These are phyloP conservation scores for Nicotiana paniculata DNA, from an alignment of 257 asterid genomes.

Conservation along the genomic window DNA sequence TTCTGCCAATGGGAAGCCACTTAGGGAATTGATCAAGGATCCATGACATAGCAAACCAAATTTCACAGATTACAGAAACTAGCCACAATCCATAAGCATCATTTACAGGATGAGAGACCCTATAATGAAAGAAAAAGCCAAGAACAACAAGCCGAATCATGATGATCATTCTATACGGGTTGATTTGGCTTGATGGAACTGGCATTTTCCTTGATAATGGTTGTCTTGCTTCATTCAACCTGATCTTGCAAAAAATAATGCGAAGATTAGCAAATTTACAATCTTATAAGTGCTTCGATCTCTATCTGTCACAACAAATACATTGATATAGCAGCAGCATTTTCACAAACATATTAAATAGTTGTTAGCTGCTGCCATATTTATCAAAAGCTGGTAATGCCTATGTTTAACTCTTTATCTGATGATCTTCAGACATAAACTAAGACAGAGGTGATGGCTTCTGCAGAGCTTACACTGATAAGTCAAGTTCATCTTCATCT, in stretches of 20 bases:
- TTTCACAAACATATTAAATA: neutral
- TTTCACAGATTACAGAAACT: conserved; percentile 29
- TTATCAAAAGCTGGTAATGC: neutral
- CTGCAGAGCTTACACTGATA: conserved; percentile 17
- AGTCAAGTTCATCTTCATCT: conserved; percentile 1
- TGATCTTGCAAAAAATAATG: neutral
- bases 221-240: conserved; percentile 31
- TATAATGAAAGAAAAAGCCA: conserved; percentile 27
- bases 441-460: neutral
- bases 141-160: conserved; percentile 27
- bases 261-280: neutral
- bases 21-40: conserved; percentile 37
- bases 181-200: conserved; percentile 25
- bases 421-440: neutral
- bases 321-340: neutral
- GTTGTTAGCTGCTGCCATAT: neutral
- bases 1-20: conserved; percentile 31
- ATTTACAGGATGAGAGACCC: conserved; percentile 23
- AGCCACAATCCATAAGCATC: conserved; percentile 30
- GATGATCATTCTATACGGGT: conserved; percentile 28
- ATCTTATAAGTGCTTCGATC: neutral
- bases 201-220: conserved; percentile 29
- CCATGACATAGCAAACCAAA: conserved; percentile 38
- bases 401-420: neutral
- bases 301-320: neutral